Evolutionary conservation across 2,329 filamentous ascomycete species (phyloP), one percentile per base, ranked within the genome.

Genomic region (Hypoxylon sp.): DNA sequence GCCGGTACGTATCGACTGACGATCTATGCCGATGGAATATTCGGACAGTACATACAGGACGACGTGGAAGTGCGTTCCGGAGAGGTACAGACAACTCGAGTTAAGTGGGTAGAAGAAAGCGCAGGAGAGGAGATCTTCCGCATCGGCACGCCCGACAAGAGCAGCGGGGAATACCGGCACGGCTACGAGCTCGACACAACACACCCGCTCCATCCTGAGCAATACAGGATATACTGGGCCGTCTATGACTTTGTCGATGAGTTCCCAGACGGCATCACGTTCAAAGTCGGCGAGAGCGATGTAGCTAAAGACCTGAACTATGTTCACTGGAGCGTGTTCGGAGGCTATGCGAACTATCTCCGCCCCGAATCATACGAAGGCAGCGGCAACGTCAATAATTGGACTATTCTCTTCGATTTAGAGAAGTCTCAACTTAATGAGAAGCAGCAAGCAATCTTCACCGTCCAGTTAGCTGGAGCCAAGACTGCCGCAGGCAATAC

Each of bases 241-340:
- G 82, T 81, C 0, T 87, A 90, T 72, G 88, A 91, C 74, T 91
- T 87, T 75, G 80, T 83, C 0, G 77, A 80, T 1, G 88, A 91
- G 50, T 91, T 90, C 71, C 88, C 88, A 0, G 71, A 84, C 0
- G 88, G 89, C 3, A 83, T 91, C 0, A 81, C 80, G 22, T 91
- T 86, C 78, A 83, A 84, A 13, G 84, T 91, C 1, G 88, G 88
- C 9, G 77, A 84, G 73, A 85, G 83, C 66, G 77, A 86, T 26
- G 80, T 80, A 17, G 78, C 78, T 0, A 75, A 78, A 10, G 86
- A 89, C 71, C 81, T 89, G 66, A 91, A 91, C 77, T 90, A 90
- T 61, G 85, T 90, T 3, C 89, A 91, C 74, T 91, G 88, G 89
- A 86, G 84, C 63, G 87, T 88, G 8, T 90, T 89, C 71, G 88